Evolutionary conservation across 192 early-diverging fungal species (phyloP), one percentile per base, ranked within the genome.

Genomic region (Mortierella antarctica): DNA sequence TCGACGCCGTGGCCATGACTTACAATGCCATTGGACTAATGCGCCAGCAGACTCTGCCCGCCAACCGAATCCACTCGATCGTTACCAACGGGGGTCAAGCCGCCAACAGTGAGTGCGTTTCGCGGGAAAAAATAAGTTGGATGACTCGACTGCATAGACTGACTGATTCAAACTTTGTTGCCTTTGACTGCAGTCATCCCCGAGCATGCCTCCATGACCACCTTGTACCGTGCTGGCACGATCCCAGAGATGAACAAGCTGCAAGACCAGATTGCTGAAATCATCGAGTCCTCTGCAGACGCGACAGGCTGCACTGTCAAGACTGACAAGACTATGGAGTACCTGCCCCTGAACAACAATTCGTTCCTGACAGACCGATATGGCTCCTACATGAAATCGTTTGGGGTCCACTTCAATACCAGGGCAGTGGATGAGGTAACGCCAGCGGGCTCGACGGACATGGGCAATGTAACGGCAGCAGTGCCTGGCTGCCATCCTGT

Each of bases 41-140:
- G 73, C 86, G 95, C 57, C 91, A 95, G 59, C 93, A 96, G 76
- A 85, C 92, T 7, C 72, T 89, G 44, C 92, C 93, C 10, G 83
- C 86, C 48, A 86, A 90, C 73, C 83, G 88, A 45, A 88, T 95
- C 41, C 95, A 96, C 56, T 93, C 92, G n/a, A 91, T 96, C 62
- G 92, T 96, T 42, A 91, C 86, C 23, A 83, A 93, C 46, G 94
- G 94, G 54, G 95, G 95, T 10, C 69, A 88, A 47, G 85, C 88
- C 0, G 18, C 84, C 45, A 85, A 85, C 55, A 70, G 84, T 85
- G 62, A 65, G 68, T 57, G 7, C 4, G 21, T 7, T 1, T 1
- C 9, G 49, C 17, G 17, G 49, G 12, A 50, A 73, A 49, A 4
- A 18, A 12, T 17, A 42, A 41, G 13, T 12, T 39, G n/a, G n/a